phyloP scores from a whole-genome alignment of 2,329 filamentous ascomycete species.

The Claviceps digitariae region DNA sequence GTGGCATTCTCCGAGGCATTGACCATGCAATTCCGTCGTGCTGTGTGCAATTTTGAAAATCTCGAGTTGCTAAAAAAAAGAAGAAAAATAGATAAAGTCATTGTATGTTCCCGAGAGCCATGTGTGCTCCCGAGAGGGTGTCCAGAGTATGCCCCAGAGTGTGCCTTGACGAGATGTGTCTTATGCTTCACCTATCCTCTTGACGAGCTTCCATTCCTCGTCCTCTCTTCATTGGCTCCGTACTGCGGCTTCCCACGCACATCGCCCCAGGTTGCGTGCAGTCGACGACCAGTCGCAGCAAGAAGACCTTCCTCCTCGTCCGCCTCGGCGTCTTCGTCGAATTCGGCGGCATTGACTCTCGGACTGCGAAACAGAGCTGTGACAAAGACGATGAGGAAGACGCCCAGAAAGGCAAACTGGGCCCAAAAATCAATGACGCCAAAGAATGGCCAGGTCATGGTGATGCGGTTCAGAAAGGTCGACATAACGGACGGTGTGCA shows the following conservation, averaged over 20 bases:
- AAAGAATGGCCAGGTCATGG: constrained; percentile 90
- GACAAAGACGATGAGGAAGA: constrained; percentile 72
- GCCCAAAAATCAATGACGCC: constrained; percentile 91
- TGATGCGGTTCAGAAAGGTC: constrained; percentile 85
- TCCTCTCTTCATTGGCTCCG: constrained; percentile 8
- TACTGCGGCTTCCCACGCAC: constrained; percentile 44
- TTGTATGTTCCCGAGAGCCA: too few relatives aligned
- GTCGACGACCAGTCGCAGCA: constrained; percentile 66
- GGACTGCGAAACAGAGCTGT: constrained; percentile 72
- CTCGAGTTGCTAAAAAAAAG: too few relatives aligned
- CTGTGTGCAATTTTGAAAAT: too few relatives aligned
- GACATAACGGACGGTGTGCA: constrained; percentile 88
- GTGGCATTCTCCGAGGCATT: not conserved
- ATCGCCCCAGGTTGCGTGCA: constrained; percentile 81
- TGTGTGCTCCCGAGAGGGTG: too few relatives aligned
- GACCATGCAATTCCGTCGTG: too few relatives aligned
- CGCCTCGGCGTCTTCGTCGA: constrained; percentile 81
- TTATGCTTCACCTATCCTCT: not conserved
- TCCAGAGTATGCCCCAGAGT: too few relatives aligned
- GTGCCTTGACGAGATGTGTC: too few relatives aligned
- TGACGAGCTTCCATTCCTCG: constrained; percentile 4
- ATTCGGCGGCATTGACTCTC: constrained; percentile 56
- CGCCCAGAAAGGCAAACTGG: constrained; percentile 76
- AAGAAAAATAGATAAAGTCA: too few relatives aligned
- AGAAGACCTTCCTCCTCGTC: constrained; percentile 90